phyloP scores from a whole-genome alignment of 331 rosid species.

The Cydonia oblonga region DNA sequence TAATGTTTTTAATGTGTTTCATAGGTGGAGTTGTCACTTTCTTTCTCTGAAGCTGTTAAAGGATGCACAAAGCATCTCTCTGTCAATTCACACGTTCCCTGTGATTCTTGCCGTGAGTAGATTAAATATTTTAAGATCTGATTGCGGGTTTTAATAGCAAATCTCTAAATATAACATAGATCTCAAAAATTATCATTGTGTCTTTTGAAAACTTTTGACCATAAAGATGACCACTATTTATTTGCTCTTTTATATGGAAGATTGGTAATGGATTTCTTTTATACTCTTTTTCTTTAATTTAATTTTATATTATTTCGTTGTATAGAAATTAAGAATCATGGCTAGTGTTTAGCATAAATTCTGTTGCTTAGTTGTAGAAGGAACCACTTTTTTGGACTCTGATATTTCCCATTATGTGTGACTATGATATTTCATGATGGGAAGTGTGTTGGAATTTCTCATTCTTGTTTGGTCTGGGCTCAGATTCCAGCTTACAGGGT shows the following conservation, averaged over 20 bases:
- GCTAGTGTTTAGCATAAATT: not conserved
- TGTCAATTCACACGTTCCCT: conserved; percentile 64
- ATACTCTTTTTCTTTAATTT: not conserved
- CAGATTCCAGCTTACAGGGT: not conserved
- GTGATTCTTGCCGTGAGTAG: conserved; percentile 70
- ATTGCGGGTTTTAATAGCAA: not conserved
- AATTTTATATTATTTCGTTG: not conserved
- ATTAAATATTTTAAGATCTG: not conserved
- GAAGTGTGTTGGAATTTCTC: not conserved
- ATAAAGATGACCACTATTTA: not conserved
- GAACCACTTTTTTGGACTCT: not conserved
- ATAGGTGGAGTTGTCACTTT: conserved; percentile 62
- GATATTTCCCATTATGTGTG: not conserved
- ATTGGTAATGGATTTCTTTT: not conserved
- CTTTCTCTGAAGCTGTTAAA: conserved; percentile 70
- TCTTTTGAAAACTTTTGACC: not conserved
- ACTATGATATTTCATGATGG: not conserved
- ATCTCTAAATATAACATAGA: not conserved
- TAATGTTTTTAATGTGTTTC: conserved; percentile 12
- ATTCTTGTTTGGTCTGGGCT: not conserved
- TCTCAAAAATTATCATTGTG: not conserved
- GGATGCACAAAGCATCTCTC: conserved; percentile 77
- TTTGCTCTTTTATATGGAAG: not conserved
- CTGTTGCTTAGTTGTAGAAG: not conserved
- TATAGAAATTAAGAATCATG: not conserved